These are phyloP conservation scores for Astrocystis sublimbata DNA, from an alignment of 495 filamentous ascomycete species.

Conservation along the genomic window DNA sequence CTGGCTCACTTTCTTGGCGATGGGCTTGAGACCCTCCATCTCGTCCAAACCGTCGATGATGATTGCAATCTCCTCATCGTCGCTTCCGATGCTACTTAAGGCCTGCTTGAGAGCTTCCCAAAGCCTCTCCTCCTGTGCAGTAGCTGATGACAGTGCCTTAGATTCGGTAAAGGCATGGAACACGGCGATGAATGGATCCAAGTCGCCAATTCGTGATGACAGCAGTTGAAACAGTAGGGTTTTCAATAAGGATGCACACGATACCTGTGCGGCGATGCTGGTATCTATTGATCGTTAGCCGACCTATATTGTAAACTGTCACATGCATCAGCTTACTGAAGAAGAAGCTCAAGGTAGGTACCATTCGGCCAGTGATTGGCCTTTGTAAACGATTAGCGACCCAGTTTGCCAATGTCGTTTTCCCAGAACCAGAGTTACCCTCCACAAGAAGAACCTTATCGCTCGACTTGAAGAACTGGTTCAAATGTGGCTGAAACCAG, in stretches of 20 bases:
- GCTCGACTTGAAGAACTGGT: constrained; percentile 12
- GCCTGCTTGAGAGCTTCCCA: constrained; percentile 8
- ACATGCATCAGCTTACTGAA: constrained; percentile 1
- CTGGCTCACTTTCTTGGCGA: constrained; percentile 9
- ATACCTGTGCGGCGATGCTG: not conserved
- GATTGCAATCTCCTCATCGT: constrained; percentile 4
- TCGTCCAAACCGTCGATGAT: constrained; percentile 7
- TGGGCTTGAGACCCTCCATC: constrained; percentile 13
- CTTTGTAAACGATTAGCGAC: constrained; percentile 9
- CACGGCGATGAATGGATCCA: constrained; percentile 4
- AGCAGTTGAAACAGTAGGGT: constrained; percentile 11
- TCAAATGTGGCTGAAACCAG: constrained; percentile 15
- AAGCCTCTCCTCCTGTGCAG: constrained; percentile 2
- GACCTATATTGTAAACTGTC: not conserved
- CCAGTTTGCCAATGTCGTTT: constrained; percentile 13
- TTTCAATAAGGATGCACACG: constrained; percentile 3
- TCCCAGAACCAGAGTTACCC: constrained; percentile 7
- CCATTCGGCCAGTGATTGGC: not conserved
- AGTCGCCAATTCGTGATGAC: not conserved
- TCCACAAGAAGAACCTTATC: constrained; percentile 8
- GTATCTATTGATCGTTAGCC: not conserved
- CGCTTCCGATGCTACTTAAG: not conserved
- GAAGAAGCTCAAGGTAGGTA: constrained; percentile 9
- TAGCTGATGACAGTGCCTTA: not conserved
- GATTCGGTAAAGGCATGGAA: constrained; percentile 9